Conservation (phyloP, 2,329 filamentous ascomycete species). For the Talaromyces marneffei region DNA sequence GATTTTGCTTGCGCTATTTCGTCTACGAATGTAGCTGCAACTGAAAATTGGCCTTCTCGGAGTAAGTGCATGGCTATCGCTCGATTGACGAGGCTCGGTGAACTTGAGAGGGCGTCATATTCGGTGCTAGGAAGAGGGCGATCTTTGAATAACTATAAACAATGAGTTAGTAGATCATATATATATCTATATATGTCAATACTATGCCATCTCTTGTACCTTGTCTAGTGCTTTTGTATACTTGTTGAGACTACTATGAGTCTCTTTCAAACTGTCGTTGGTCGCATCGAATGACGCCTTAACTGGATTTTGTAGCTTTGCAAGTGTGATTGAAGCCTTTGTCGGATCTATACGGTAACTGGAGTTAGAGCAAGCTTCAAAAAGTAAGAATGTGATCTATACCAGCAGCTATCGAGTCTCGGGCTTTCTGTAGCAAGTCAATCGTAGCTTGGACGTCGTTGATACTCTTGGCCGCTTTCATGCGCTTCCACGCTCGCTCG, state of each 20-base stretch:
- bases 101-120: slow-evolving; percentile 70
- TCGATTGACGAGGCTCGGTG: slow-evolving; percentile 75
- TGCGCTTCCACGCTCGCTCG: slow-evolving; percentile 62
- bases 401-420: slow-evolving; percentile 69
- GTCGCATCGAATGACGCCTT: slow-evolving; percentile 75
- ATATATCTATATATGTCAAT: background rate
- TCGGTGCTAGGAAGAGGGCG: slow-evolving; percentile 67
- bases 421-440: slow-evolving; percentile 65
- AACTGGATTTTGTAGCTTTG: slow-evolving; percentile 78
- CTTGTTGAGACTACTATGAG: slow-evolving; percentile 73
- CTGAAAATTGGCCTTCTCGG: slow-evolving; percentile 85
- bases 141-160: slow-evolving; percentile 57
- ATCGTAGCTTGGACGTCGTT: slow-evolving; percentile 79
- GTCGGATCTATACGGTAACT: slow-evolving; percentile 54
- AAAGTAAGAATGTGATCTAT: slow-evolving; percentile 20
- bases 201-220: slow-evolving; percentile 41
- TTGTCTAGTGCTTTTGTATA: slow-evolving; percentile 83
- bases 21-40: slow-evolving; percentile 75
- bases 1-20: slow-evolving; percentile 55
- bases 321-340: slow-evolving; percentile 66
- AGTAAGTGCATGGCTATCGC: slow-evolving; percentile 96
- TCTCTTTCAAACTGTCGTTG: slow-evolving; percentile 73
- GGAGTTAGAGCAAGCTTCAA: background rate
- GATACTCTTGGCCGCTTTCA: slow-evolving; percentile 65
- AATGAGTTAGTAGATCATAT: background rate